Evolutionary conservation across 2,329 filamentous ascomycete species (phyloP), one percentile per base, ranked within the genome.

Genomic region (Sarocladium kiliense): DNA sequence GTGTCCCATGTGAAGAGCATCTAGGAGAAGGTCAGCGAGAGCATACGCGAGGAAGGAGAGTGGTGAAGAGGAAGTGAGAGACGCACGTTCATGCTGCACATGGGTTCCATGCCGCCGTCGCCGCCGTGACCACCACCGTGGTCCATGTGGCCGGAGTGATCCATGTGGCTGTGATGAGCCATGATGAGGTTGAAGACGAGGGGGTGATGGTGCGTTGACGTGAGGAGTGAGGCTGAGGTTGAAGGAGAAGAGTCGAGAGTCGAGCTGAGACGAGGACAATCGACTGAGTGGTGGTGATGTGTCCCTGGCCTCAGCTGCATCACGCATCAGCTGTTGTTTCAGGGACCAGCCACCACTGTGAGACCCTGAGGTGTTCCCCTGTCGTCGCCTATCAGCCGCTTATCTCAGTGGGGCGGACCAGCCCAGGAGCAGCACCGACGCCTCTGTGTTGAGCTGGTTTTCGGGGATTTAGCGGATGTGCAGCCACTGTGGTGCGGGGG

Each of bases 1-100:
- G 92, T 93, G 70, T 91, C 85, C 93, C 93, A 99, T 58, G 91
- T 97, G 77, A 99, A 99, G 62, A 97, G 85, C 93, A 97, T 97
- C 91, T 96, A 63, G 19, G n/a, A 50, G 2, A 27, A 27, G 39
- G 26, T 27, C 32, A 16, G 27, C n/a, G 5, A 45, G 25, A 9
- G n/a, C n/a, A 6, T 41, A n/a, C 27, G 50, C 30, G 30, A 32
- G 36, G n/a, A 39, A n/a, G n/a, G 36, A 19, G n/a, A 26, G 42
- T 58, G 53, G 12, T 18, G 36, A 26, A 37, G 25, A 27, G 26
- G 16, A 12, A 30, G 39, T 39, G n/a, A 49, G 30, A 56, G 53
- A 65, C 86, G 65, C 75, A 93, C 92, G 72, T 92, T 96, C 91
- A 97, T 97, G 72, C 79, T 92, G 81, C 92, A 97, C 78, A 85